A percentile compares a stretch with the other conserved stretches of the same genome.
Conservation (phyloP, 768 basidiomycete genomes). For the Leucocoprinus sp. region DNA sequence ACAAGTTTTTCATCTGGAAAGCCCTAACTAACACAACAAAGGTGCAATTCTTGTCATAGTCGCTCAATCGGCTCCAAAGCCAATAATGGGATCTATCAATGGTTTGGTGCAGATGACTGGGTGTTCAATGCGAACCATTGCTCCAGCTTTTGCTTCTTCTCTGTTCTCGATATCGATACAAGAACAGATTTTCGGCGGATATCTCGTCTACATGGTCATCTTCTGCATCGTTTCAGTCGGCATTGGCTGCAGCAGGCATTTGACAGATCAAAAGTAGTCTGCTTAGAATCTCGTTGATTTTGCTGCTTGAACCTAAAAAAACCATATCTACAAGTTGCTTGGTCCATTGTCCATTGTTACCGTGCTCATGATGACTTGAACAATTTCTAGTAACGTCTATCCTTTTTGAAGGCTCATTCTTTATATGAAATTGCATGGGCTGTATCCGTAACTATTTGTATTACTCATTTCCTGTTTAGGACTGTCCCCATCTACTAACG, state of each 20-base stretch:
- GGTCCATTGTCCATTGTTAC: no score
- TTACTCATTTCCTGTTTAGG: no score
- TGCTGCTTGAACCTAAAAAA: no score
- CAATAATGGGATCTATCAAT: constrained; percentile 43
- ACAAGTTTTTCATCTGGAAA: not conserved
- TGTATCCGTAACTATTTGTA: no score
- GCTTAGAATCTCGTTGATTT: no score
- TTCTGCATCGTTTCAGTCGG: constrained; percentile 21
- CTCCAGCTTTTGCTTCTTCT: constrained; percentile 46
- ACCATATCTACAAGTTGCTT: no score
- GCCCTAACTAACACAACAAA: not conserved
- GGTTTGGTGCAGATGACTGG: constrained; percentile 48
- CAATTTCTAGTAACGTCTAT: no score
- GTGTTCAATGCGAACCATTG: constrained; percentile 40
- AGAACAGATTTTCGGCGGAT: constrained; percentile 35
- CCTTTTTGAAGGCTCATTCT: no score
- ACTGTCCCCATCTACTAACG: no score
- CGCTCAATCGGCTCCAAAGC: constrained; percentile 31
- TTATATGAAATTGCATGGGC: no score
- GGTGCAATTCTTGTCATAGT: constrained; percentile 27
- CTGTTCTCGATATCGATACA: constrained; percentile 47
- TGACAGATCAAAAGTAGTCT: constrained; percentile 1
- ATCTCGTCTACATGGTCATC: constrained; percentile 32
- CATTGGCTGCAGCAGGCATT: constrained; percentile 10
- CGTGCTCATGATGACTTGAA: no score